phyloP scores from a whole-genome alignment of 345 rosid genomes.

The Hypericum perforatum region DNA sequence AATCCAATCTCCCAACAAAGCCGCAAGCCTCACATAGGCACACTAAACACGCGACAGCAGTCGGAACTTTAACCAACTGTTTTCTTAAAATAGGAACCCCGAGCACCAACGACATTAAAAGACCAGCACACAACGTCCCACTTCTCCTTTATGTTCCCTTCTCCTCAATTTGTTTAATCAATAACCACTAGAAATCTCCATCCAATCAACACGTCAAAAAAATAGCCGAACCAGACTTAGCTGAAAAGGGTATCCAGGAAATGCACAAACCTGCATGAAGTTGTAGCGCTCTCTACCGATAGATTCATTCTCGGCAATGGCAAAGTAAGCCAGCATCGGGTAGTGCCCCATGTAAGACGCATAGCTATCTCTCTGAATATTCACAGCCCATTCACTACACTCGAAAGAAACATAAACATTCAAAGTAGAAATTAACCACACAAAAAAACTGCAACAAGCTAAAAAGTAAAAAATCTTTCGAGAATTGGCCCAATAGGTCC shows the following conservation, averaged over 20 bases:
- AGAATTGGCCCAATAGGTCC: no score
- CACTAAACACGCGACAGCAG: no score
- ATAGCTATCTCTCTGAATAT: constrained; percentile 82
- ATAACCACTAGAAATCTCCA: no score
- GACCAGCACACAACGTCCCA: no score
- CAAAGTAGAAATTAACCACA: not conserved
- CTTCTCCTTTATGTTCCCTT: no score
- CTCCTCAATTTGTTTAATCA: no score
- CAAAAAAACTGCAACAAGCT: not conserved
- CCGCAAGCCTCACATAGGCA: no score
- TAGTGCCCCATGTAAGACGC: constrained; percentile 87
- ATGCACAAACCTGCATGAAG: constrained; percentile 62
- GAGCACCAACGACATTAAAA: no score
- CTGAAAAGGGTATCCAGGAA: not conserved
- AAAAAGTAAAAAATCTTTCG: no score
- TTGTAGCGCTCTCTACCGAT: constrained; percentile 89
- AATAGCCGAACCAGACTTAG: not conserved
- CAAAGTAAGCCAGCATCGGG: constrained; percentile 71
- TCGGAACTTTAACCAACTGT: no score
- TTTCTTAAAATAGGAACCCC: no score
- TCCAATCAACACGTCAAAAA: not conserved
- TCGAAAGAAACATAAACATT: not conserved
- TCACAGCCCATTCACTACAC: constrained; percentile 86
- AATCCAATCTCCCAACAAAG: no score
- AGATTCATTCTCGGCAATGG: constrained; percentile 87